phyloP scores from a whole-genome alignment of 1,284 basidiomycete species.

The Peniophora sp. region DNA sequence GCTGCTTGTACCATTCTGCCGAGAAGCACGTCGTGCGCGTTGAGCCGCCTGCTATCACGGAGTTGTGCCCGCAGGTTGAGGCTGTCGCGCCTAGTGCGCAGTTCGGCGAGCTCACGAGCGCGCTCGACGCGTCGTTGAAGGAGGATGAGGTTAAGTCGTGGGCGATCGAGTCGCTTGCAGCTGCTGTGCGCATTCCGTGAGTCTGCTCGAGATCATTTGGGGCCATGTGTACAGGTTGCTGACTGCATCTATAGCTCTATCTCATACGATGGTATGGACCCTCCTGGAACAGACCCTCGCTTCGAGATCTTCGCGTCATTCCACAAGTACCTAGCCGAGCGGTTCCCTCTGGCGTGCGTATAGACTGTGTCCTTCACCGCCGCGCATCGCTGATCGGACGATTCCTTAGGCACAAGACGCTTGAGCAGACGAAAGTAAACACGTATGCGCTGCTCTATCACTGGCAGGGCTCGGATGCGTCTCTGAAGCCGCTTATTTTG shows the following conservation, averaged over 20 bases:
- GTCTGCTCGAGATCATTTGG: too few species aligned
- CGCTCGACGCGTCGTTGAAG: constrained; percentile 25
- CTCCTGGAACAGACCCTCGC: constrained; percentile 14
- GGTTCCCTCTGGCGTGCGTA: constrained; percentile 13
- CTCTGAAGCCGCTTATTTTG: constrained; percentile 39
- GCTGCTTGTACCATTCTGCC: background rate
- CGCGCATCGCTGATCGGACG: background rate
- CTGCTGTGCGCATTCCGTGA: constrained; percentile 36
- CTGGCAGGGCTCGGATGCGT: constrained; percentile 34
- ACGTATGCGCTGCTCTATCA: constrained; percentile 40
- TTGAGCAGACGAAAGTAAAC: constrained; percentile 33
- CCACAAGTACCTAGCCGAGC: constrained; percentile 14
- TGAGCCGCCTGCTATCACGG: background rate
- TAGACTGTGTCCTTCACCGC: background rate
- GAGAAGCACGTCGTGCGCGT: background rate
- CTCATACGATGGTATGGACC: constrained; percentile 12
- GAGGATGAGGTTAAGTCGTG: constrained; percentile 28
- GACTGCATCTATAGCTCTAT: background rate
- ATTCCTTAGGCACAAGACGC: constrained; percentile 18
- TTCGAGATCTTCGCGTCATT: constrained; percentile 15
- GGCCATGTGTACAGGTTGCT: too few species aligned
- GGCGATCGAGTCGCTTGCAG: constrained; percentile 33
- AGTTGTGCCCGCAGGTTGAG: constrained; percentile 17
- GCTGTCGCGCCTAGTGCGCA: constrained; percentile 22
- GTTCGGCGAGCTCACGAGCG: constrained; percentile 17